Evolutionary conservation across 1,284 basidiomycete genomes (phyloP), one percentile per base, ranked within the genome.

Genomic region (Irpex lacteus): DNA sequence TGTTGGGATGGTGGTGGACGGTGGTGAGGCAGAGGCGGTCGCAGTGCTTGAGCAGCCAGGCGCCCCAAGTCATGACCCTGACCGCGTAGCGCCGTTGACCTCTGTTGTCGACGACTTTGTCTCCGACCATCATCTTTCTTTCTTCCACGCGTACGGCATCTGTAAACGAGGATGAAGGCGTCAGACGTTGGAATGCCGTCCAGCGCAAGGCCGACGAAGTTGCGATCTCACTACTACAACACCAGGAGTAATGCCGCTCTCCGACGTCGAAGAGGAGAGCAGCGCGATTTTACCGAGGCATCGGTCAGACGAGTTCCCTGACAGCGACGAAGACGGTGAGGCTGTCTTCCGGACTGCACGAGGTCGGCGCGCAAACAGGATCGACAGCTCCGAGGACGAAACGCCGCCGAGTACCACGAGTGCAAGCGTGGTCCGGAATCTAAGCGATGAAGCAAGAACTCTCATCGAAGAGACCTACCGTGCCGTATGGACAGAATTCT

Each of bases 401-500:
- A 8, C 54, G 13, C 9, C 54, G 13, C 54, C 54, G 7, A 56
- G 26, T 34, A 18, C 26, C 26, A 26, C 11, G 8, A 34, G 54
- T 11, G 32, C 21, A 32, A 56, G 54, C 26, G 9, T 13, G 54
- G 54, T 34, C 9, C 54, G 34, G 19, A 11, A 9, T 11, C 54
- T 32, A 6, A 56, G 34, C 54, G 9, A 32, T 6, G 26, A 32
- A 56, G 58, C 19, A 49, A 7, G 15, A 59, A 44, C 13, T 8
- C 18, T 19, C 13, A 63, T 67, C 5, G 56, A 50, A 1, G 9
- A 18, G 1, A 62, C 69, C 59, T 77, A 76, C 66, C 65, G 70
- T 26, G 63, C 64, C 2, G 71, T 77, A 49, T 80, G 77, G 79
- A 32, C 64, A 21, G 70, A 74, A 6, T 79, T 79, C 65, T 80